Percentiles rank a stretch among this genome's conserved stretches.
Conservation (phyloP, 768 basidiomycete genomes). For the Fistulinella prunicolor region DNA sequence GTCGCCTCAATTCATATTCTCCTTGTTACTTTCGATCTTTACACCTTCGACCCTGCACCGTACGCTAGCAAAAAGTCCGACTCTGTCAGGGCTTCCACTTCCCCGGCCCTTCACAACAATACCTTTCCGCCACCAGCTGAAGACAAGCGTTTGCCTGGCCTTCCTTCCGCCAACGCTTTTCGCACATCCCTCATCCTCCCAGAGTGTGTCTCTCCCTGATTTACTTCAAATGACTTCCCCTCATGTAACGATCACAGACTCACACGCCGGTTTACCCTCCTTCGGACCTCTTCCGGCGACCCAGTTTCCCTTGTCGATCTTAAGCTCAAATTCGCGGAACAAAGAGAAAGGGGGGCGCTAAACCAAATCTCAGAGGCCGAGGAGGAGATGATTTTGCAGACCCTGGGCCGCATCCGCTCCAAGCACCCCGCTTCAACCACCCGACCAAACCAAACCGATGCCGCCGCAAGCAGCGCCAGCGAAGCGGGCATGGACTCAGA, state of each 20-base stretch:
- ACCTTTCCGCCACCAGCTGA: conserved; percentile 33
- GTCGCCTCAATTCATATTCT: conserved; percentile 24
- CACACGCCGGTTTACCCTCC: conserved; percentile 76
- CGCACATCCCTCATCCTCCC: conserved; percentile 84
- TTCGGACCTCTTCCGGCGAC: conserved; percentile 65
- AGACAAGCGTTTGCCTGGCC: conserved; percentile 49
- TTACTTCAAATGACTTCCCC: conserved; percentile 3
- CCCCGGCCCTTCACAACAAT: conserved; percentile 35
- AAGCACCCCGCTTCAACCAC: conserved; percentile 26
- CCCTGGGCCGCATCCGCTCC: conserved; percentile 54
- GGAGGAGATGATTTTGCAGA: conserved; percentile 80
- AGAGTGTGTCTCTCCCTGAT: conserved; percentile 53
- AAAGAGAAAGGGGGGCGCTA: conserved; percentile 64
- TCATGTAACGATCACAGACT: conserved; percentile 48
- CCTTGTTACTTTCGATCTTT: conserved; percentile 18
- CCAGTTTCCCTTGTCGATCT: conserved; percentile 65
- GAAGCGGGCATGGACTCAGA: conserved; percentile 29
- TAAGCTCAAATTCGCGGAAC: conserved; percentile 66
- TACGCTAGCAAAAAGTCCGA: conserved; percentile 74
- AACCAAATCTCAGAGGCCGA: conserved; percentile 78
- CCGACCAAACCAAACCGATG: conserved; percentile 18
- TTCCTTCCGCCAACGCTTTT: conserved; percentile 74
- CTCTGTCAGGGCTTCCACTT: conserved; percentile 48
- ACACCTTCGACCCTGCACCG: conserved; percentile 22
- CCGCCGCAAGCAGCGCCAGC: conserved; percentile 11